These are phyloP conservation scores for Funneliformis mosseae DNA, from an alignment of 192 early-diverging fungal genomes.

Conservation along the genomic window DNA sequence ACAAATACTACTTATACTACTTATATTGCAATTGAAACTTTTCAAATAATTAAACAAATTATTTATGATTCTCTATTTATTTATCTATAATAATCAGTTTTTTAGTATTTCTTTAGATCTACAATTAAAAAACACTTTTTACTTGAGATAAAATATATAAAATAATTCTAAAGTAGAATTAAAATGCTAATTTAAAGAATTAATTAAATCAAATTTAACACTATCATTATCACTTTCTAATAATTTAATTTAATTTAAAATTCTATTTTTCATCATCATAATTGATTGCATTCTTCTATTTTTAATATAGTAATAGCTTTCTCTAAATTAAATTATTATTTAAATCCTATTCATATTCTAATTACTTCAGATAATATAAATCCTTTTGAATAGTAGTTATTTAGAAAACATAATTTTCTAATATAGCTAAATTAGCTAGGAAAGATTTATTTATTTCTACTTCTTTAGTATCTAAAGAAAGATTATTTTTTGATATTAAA, in stretches of 20 bases:
- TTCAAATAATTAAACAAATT: neutral
- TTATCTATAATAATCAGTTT: conserved; percentile 8
- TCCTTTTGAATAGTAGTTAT: neutral
- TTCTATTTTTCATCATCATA: too few relatives aligned
- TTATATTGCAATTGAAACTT: neutral
- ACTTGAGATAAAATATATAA: neutral
- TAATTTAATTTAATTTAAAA: too few relatives aligned
- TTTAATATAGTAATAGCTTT: too few relatives aligned
- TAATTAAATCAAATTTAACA: neutral
- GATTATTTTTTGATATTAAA: neutral
- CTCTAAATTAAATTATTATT: neutral
- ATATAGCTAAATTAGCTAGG: neutral
- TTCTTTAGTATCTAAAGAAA: neutral
- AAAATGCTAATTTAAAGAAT: neutral
- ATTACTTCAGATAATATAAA: neutral
- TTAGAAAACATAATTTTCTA: neutral
- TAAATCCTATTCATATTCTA: neutral
- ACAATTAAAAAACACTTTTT: neutral
- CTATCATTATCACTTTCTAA: too few relatives aligned
- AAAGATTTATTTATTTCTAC: conserved; percentile 9
- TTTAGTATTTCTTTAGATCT: conserved; percentile 12
- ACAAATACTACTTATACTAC: too few relatives aligned
- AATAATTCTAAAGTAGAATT: neutral
- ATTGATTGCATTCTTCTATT: too few relatives aligned
- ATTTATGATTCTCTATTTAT: conserved; percentile 1